Evolutionary conservation across 306 rosid species (phyloP).

Genomic region (Leucaena leucocephala): DNA sequence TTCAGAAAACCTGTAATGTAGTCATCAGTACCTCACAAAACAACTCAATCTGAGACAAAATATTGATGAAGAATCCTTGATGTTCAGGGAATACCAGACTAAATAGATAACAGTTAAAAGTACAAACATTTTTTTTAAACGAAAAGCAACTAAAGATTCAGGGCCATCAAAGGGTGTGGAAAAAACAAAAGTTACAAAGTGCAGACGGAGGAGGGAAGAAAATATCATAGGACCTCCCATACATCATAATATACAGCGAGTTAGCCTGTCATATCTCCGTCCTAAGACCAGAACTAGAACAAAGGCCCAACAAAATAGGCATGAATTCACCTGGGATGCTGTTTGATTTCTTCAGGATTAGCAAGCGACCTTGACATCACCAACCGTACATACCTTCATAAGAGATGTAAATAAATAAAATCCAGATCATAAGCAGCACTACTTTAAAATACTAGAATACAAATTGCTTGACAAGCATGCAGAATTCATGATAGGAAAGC

Average conservation of each 20-base stretch:
- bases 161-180: conserved; percentile 2
- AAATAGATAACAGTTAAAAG: conserved; percentile 16
- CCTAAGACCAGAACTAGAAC: conserved; percentile 27
- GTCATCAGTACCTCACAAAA: conserved; percentile 30
- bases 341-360: conserved; percentile 65
- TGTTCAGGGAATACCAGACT: neutral
- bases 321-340: conserved; percentile 76
- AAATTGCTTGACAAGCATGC: conserved; percentile 8
- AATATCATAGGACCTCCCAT: neutral
- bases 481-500: neutral
- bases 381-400: conserved; percentile 83
- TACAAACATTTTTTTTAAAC: conserved; percentile 9
- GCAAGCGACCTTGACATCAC: conserved; percentile 65
- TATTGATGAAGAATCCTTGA: conserved; percentile 15
- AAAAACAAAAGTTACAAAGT: neutral
- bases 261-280: neutral
- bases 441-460: neutral
- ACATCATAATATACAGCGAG: conserved; percentile 22
- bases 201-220: neutral
- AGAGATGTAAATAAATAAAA: conserved; percentile 23
- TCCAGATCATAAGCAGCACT: conserved; percentile 19
- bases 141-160: conserved; percentile 22
- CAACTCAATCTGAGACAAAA: neutral
- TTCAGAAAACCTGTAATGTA: conserved; percentile 67
- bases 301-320: conserved; percentile 30